phyloP scores from a whole-genome alignment of 768 basidiomycete genomes.

The Lyophyllum decastes region DNA sequence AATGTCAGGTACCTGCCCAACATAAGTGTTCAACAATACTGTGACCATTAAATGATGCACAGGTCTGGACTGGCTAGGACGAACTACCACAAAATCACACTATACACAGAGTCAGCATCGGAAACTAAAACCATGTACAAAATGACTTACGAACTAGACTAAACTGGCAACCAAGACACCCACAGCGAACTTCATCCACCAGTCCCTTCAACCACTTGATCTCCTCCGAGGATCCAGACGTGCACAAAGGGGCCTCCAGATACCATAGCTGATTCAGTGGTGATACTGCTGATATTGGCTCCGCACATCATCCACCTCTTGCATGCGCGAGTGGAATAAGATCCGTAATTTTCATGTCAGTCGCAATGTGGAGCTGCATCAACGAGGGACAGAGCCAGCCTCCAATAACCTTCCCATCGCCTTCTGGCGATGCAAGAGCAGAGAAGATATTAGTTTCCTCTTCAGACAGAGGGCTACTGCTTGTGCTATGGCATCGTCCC shows the following conservation, averaged over 20 bases:
- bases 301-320: slow-evolving; percentile 14
- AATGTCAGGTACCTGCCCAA: no score
- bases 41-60: no score
- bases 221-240: slow-evolving; percentile 19
- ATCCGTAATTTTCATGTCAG: slow-evolving; percentile 14
- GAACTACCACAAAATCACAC: neutral
- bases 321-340: slow-evolving; percentile 23
- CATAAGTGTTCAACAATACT: no score
- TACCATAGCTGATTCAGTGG: slow-evolving; percentile 18
- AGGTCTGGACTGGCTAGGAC: neutral
- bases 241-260: slow-evolving; percentile 24
- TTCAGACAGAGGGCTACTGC: slow-evolving; percentile 2
- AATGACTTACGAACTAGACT: neutral
- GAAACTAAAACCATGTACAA: neutral
- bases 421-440: slow-evolving; percentile 24
- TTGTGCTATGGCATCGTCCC: slow-evolving; percentile 16
- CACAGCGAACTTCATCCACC: slow-evolving; percentile 17
- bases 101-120: neutral
- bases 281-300: neutral
- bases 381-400: slow-evolving; percentile 31
- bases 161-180: slow-evolving; percentile 16
- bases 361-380: slow-evolving; percentile 21
- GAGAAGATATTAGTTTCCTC: slow-evolving; percentile 18
- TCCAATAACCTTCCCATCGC: no score
- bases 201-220: slow-evolving; percentile 15